Evolutionary conservation across 208 protist genomes (phyloP).

Genomic region (Trichomonas tenax): DNA sequence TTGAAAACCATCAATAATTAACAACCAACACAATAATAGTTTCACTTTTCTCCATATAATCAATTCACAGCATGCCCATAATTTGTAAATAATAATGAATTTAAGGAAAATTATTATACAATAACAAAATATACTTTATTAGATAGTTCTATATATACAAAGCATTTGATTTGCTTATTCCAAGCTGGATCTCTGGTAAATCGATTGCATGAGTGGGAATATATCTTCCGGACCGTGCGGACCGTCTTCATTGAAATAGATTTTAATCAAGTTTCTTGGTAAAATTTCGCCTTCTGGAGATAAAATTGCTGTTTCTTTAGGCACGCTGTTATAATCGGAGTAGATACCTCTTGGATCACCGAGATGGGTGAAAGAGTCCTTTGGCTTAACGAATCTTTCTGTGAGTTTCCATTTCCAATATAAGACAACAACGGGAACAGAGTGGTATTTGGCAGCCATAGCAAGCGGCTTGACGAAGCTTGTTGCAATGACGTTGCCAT

Average conservation of each 20-base stretch:
- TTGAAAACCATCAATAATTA: no score
- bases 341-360: background rate
- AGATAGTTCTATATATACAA: no score
- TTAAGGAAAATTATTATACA: no score
- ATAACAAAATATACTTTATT: no score
- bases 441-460: background rate
- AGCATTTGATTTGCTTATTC: no score
- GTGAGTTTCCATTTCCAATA: constrained; percentile 11
- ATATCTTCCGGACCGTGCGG: background rate
- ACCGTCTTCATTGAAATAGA: background rate
- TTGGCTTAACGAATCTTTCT: background rate
- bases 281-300: background rate
- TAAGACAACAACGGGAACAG: background rate
- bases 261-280: background rate
- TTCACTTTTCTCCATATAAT: no score
- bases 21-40: no score
- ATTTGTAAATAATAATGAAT: no score
- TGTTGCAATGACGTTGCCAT: background rate
- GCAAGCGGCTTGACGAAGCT: background rate
- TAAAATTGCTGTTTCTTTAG: background rate
- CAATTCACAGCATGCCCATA: no score
- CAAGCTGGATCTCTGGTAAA: background rate
- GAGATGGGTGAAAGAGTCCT: background rate
- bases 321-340: background rate
- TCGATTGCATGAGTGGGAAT: background rate